Conservation (phyloP, 2,329 filamentous ascomycete species). For the Cladosporium colombiae region DNA sequence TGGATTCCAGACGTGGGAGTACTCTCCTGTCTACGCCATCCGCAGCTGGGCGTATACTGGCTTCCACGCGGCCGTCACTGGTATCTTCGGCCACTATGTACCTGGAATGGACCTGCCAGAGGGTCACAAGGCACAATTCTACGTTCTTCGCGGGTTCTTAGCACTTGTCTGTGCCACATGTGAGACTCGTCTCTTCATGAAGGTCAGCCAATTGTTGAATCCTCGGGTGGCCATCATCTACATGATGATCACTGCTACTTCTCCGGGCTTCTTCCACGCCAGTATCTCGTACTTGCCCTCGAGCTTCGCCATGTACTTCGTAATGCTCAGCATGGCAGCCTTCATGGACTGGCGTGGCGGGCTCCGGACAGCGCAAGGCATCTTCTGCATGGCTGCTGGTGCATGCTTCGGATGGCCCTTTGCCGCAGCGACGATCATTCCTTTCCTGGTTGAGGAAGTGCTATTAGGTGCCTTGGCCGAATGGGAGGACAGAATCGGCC, state of each 20-base stretch:
- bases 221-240: conserved; percentile 84
- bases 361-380: conserved; percentile 75
- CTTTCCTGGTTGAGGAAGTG: conserved; percentile 78
- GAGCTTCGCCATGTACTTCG: conserved; percentile 94
- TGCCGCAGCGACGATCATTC: conserved; percentile 75
- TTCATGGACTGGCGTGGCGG: conserved; percentile 90
- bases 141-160: conserved; percentile 75
- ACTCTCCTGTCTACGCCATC: conserved; percentile 91
- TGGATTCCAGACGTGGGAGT: conserved; percentile 97
- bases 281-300: conserved; percentile 85
- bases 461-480: conserved; percentile 53
- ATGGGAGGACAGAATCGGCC: conserved; percentile 46
- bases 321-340: conserved; percentile 79
- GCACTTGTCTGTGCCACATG: conserved; percentile 76
- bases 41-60: conserved; percentile 90
- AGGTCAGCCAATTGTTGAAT: conserved; percentile 74
- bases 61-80: conserved; percentile 64
- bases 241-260: conserved; percentile 72
- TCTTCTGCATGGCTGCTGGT: conserved; percentile 87
- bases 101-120: conserved; percentile 15
- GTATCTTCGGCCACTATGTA: neutral
- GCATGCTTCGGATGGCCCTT: conserved; percentile 94
- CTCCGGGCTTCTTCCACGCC: conserved; percentile 91
- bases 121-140: conserved; percentile 65
- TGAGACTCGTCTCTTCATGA: conserved; percentile 78